phyloP scores from a whole-genome alignment of 257 asterid genomes.

The Scutellaria galericulata region DNA sequence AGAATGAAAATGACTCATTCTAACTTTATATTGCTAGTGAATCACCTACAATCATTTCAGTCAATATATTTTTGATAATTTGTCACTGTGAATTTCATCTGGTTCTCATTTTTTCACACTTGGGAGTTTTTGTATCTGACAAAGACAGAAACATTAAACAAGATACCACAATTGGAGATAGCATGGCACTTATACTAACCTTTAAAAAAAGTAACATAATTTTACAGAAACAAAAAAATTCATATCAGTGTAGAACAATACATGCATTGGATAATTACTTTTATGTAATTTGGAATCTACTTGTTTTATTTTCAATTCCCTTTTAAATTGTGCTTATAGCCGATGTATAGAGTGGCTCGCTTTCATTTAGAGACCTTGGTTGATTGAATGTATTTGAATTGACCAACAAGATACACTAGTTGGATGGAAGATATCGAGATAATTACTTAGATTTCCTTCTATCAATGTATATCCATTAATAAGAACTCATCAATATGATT shows the following conservation, averaged over 20 bases:
- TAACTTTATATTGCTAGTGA: neutral
- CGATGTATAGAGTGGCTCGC: neutral
- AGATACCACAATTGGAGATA: constrained; percentile 12
- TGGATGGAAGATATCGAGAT: neutral
- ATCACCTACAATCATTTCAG: neutral
- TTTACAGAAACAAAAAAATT: neutral
- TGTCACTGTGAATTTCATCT: constrained; percentile 9
- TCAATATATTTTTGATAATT: constrained; percentile 4
- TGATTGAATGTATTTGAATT: neutral
- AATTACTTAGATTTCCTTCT: constrained; percentile 4
- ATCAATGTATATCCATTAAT: neutral
- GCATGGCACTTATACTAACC: neutral
- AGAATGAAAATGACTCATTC: neutral
- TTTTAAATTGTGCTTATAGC: neutral
- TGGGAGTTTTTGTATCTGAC: neutral
- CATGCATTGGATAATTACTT: neutral
- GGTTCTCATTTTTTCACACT: constrained; percentile 10
- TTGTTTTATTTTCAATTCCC: neutral
- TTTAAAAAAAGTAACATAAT: neutral
- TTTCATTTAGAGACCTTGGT: neutral
- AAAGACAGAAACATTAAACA: neutral
- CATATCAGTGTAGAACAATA: neutral
- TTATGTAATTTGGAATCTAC: neutral
- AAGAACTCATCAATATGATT: constrained; percentile 9
- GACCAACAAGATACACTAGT: constrained; percentile 16